phyloP scores from a whole-genome alignment of 371 early-diverging fungal genomes.

The Apophysomyces variabilis region DNA sequence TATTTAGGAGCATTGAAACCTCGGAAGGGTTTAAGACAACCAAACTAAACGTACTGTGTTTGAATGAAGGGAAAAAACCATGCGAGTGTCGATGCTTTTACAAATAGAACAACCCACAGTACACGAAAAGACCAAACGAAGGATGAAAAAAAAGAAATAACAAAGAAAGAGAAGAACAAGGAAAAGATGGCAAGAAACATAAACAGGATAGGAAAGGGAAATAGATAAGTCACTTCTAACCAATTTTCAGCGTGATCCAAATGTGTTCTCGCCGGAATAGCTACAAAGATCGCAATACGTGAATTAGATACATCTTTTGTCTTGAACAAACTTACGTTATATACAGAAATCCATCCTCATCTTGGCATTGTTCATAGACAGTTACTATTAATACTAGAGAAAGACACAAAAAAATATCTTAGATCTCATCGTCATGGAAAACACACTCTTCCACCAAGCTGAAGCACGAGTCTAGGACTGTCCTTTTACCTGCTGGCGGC shows the following conservation, averaged over 20 bases:
- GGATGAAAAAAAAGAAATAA: conserved; percentile 6
- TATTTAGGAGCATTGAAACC: too few species aligned
- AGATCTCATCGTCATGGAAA: neutral
- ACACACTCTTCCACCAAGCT: neutral
- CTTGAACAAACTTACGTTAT: conserved; percentile 63
- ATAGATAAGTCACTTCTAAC: neutral
- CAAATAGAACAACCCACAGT: conserved; percentile 6
- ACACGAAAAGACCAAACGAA: conserved; percentile 7
- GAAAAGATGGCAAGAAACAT: conserved; percentile 8
- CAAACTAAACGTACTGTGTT: neutral
- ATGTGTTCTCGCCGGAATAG: conserved; percentile 88
- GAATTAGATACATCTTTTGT: neutral
- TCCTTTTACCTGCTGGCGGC: conserved; percentile 70
- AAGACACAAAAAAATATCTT: neutral
- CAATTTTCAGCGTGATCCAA: conserved; percentile 49
- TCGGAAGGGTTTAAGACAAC: conserved; percentile 8
- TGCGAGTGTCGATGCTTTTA: neutral
- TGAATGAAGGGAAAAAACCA: neutral
- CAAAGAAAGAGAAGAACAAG: conserved; percentile 9
- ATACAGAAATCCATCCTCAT: conserved; percentile 96
- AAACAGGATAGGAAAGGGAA: conserved; percentile 1
- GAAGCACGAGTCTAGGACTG: neutral
- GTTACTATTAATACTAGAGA: conserved; percentile 75
- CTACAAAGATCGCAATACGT: conserved; percentile 15
- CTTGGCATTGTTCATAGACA: conserved; percentile 94